Percentiles rank a stretch among this genome's conserved stretches.
These are phyloP conservation scores for Brettanomyces nanus DNA, from an alignment of 805 yeast species.

Conservation along the genomic window DNA sequence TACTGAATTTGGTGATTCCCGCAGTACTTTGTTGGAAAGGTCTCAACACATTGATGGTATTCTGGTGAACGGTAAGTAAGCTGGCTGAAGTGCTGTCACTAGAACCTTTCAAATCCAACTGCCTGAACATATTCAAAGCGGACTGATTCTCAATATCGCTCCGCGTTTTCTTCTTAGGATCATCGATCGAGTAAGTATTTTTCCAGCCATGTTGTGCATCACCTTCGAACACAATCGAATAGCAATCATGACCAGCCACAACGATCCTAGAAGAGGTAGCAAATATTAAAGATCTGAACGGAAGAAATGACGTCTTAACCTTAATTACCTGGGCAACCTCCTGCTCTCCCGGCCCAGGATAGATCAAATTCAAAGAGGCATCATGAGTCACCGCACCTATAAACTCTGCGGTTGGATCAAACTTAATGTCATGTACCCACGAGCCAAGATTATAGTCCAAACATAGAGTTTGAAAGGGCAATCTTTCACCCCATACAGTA, in stretches of 20 bases:
- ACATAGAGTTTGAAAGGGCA: conserved; percentile 88
- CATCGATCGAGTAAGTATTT: conserved; percentile 55
- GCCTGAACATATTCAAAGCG: conserved; percentile 89
- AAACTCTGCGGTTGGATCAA: conserved; percentile 71
- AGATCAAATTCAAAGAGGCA: conserved; percentile 71
- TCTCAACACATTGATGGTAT: conserved; percentile 68
- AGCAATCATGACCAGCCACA: conserved; percentile 90
- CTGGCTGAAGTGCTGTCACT: conserved; percentile 36
- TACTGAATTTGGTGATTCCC: conserved; percentile 43
- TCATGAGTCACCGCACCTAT: conserved; percentile 84
- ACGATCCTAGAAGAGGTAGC: conserved; percentile 57
- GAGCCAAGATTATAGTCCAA: conserved; percentile 74
- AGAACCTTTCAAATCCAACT: conserved; percentile 90
- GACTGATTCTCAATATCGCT: conserved; percentile 60
- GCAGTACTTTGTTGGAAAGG: conserved; percentile 38
- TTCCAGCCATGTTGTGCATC: conserved; percentile 53
- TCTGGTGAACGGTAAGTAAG: conserved; percentile 80
- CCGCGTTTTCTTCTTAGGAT: conserved; percentile 32
- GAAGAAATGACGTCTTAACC: conserved; percentile 62
- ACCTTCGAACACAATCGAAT: conserved; percentile 80
- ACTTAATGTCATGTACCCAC: conserved; percentile 88
- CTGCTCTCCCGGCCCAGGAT: conserved; percentile 54
- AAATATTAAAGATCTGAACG: conserved; percentile 73
- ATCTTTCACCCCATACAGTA: conserved; percentile 86
- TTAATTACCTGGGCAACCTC: conserved; percentile 46